These are phyloP conservation scores for Diaporthe sp. DNA, from an alignment of 2,329 filamentous ascomycete species.

Conservation along the genomic window DNA sequence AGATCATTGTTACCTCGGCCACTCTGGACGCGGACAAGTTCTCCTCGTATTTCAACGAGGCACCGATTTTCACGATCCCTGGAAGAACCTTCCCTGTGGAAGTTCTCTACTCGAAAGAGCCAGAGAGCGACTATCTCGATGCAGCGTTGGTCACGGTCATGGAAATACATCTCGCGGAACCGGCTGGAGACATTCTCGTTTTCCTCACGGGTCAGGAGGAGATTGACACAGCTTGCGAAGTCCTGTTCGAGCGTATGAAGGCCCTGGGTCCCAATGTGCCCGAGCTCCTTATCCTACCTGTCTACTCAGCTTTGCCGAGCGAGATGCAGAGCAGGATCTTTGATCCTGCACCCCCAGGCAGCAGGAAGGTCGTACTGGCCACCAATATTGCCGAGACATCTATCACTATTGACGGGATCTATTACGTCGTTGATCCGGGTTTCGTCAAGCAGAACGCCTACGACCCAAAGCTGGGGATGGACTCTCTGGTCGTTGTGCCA, in stretches of 20 bases:
- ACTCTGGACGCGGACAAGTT: constrained; percentile 98
- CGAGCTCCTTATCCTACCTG: constrained; percentile 91
- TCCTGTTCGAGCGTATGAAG: constrained; percentile 96
- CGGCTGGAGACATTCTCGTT: constrained; percentile 92
- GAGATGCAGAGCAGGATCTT: constrained; percentile 97
- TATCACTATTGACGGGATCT: constrained; percentile 97
- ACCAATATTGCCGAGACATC: constrained; percentile 99
- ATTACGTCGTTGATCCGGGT: constrained; percentile 96
- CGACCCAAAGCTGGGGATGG: constrained; percentile 97
- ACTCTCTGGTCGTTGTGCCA: constrained; percentile 93
- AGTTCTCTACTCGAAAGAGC: constrained; percentile 94
- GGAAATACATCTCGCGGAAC: constrained; percentile 97
- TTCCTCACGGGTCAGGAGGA: constrained; percentile 98
- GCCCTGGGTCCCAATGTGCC: constrained; percentile 91
- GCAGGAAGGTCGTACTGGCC: constrained; percentile 94
- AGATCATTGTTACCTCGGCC: constrained; percentile 96
- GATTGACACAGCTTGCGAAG: constrained; percentile 95
- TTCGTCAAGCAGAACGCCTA: constrained; percentile 99
- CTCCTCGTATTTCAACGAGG: constrained; percentile 94
- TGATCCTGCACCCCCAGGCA: constrained; percentile 88
- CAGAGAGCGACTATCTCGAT: constrained; percentile 95
- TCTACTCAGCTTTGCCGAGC: constrained; percentile 94
- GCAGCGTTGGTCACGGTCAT: constrained; percentile 96
- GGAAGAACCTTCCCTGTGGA: constrained; percentile 96
- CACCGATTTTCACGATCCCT: constrained; percentile 96